Evolutionary conservation across 441 rosid species (phyloP), one percentile per base, ranked within the genome.

Genomic region (Cnidoscolus chayamansa): DNA sequence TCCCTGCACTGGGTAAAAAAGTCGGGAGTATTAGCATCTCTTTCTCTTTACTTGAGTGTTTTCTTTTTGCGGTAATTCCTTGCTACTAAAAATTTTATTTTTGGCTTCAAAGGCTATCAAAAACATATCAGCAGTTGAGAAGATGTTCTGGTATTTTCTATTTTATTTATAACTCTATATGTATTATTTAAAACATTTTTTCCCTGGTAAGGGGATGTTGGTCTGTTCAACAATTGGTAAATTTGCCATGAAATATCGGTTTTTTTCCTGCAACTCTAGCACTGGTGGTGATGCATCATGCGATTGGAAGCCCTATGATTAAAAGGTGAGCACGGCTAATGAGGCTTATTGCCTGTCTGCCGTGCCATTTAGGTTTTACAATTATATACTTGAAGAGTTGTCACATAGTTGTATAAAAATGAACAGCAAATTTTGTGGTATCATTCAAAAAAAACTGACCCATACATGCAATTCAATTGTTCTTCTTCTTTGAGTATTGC

Each of bases 141-240:
- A 86, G 93, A 81, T 87, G 88, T 79, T 79, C 90, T 86, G 97
- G 93, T 90, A 88, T 84, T 74, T 78, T 73, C 81, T 81, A 71
- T 73, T 71, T 84, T 78, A 76, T 79, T 78, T 72, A 65, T 76
- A 65, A 74, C 78, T 81, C 68, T 83, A 71, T 80, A 71, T 35
- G 66, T 77, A 57, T 68, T 59, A 48, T 69, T 82, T 66, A 73
- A 84, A 86, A 80, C 68, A 79, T 59, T 76, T 78, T 50, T 77
- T 85, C 94, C 97, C 96, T 91, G 98, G 98, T 93, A 93, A 93
- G 97, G 93, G 98, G 93, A 86, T 72, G 74, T 81, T 84, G 86
- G 86, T 84, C 76, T 76, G 81, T 82, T 78, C 86, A 79, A 82
- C 81, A 82, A 82, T 62, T 82, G 91, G 90, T 89, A 88, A 87